Evolutionary conservation across 441 rosid genomes (phyloP), one percentile per base, ranked within the genome.

Genomic region (Kokia cookei): DNA sequence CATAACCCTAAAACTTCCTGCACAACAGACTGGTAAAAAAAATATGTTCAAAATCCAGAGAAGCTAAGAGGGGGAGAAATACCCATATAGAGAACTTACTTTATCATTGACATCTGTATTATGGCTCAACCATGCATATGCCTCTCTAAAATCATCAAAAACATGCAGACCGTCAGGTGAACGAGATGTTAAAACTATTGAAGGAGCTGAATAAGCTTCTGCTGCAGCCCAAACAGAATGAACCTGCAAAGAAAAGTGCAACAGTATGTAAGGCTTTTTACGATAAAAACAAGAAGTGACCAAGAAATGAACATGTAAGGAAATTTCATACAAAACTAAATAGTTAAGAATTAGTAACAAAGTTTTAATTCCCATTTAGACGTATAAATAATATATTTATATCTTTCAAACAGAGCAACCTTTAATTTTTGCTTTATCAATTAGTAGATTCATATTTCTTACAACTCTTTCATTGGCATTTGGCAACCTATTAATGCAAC

Each of bases 201-300:
- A 96, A 47, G 99, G 99, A 62, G 99, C 98, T 64, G 99, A 96
- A 86, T 96, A 96, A 77, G 99, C 99, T 90, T 96, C 98, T 57
- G 99, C 98, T 61, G 98, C 98, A 72, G 99, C 99, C 99, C 99
- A 96, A 75, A 96, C 98, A 79, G 93, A 96, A 83, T 96, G 99
- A 72, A 92, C 87, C 99, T 96, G 82, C 86, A 81, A 72, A 27
- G 14, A 54, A 27, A 65, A 55, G 12, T 13, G 35, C 35, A 61
- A n/a, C 58, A 43, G 65, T 17, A 17, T 29, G 5, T 47, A 5
- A 60, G 14, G 59, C 32, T 35, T 43, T 29, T 58, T 27, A 15
- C 11, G 27, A 24, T 60, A 59, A 24, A 43, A 47, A 27, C 43
- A 72, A 65, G 40, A 48, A 43, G 24, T 1, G 13, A 7, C 13